Conservation (phyloP, 495 filamentous ascomycete species). For the Podospora fimiseda region DNA sequence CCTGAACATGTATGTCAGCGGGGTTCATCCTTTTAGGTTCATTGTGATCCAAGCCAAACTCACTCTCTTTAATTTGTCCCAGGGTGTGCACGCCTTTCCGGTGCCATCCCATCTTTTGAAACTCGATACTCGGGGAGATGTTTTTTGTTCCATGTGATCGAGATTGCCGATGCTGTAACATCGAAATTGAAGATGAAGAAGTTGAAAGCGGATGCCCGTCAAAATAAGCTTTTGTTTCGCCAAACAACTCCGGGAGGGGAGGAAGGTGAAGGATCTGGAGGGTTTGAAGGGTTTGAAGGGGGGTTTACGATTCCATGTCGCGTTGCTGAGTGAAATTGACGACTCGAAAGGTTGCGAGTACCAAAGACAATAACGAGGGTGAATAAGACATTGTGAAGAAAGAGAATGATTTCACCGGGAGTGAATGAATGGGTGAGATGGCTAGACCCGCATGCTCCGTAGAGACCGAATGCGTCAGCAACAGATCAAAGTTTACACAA, state of each 20-base stretch:
- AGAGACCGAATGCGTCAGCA: neutral
- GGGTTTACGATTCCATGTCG: too few species aligned
- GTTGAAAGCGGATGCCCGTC: neutral
- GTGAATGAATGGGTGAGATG: too few species aligned
- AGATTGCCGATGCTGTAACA: neutral
- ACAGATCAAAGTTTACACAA: neutral
- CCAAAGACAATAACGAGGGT: neutral
- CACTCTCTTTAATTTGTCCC: constrained; percentile 51
- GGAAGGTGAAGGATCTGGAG: too few species aligned
- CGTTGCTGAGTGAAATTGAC: too few species aligned
- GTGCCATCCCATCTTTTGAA: constrained; percentile 54
- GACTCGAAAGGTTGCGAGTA: too few species aligned
- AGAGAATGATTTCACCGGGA: neutral
- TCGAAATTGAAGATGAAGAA: neutral
- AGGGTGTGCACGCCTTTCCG: constrained; percentile 38
- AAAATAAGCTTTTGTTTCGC: neutral
- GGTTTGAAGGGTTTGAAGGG: too few species aligned
- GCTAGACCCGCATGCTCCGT: neutral
- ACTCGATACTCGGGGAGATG: neutral
- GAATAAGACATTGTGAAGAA: neutral
- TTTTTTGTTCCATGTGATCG: neutral
- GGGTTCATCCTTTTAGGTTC: neutral
- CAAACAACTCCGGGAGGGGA: too few species aligned
- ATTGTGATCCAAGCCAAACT: constrained; percentile 7
- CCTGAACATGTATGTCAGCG: constrained; percentile 29